These are phyloP conservation scores for Neonectria coccinea DNA, from an alignment of 2,329 filamentous ascomycete species.

Conservation along the genomic window DNA sequence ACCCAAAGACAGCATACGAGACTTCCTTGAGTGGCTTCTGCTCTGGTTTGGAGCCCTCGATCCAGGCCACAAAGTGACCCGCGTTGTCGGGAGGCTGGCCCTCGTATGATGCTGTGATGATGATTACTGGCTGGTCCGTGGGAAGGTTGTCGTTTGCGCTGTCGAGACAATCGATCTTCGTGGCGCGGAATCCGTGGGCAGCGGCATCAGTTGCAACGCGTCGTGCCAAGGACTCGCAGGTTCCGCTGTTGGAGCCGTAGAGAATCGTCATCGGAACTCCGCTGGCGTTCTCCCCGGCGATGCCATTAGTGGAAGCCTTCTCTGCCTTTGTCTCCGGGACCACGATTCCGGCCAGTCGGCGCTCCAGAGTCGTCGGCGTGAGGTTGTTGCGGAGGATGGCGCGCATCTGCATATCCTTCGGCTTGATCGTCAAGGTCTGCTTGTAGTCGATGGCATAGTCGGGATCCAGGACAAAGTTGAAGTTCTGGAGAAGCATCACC, in stretches of 20 bases:
- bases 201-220: constrained; percentile 69
- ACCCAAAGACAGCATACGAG: constrained; percentile 76
- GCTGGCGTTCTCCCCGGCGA: constrained; percentile 16
- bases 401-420: constrained; percentile 71
- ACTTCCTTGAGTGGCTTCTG: constrained; percentile 62
- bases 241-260: constrained; percentile 80
- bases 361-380: constrained; percentile 59
- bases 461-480: constrained; percentile 73
- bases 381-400: constrained; percentile 63
- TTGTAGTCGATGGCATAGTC: constrained; percentile 66
- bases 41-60: constrained; percentile 63
- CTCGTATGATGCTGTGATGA: constrained; percentile 79
- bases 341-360: constrained; percentile 53
- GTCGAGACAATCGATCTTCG: constrained; percentile 67
- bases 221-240: constrained; percentile 76
- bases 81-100: constrained; percentile 80
- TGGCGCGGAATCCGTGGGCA: constrained; percentile 68
- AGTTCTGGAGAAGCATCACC: constrained; percentile 75
- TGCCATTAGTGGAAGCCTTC: constrained; percentile 18
- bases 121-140: constrained; percentile 69
- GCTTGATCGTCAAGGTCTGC: constrained; percentile 70
- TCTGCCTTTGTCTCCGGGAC: constrained; percentile 18
- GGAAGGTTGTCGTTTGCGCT: constrained; percentile 69
- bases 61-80: constrained; percentile 73
- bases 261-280: constrained; percentile 68